phyloP scores from a whole-genome alignment of 106 monocot species.

The Allium sativum region DNA sequence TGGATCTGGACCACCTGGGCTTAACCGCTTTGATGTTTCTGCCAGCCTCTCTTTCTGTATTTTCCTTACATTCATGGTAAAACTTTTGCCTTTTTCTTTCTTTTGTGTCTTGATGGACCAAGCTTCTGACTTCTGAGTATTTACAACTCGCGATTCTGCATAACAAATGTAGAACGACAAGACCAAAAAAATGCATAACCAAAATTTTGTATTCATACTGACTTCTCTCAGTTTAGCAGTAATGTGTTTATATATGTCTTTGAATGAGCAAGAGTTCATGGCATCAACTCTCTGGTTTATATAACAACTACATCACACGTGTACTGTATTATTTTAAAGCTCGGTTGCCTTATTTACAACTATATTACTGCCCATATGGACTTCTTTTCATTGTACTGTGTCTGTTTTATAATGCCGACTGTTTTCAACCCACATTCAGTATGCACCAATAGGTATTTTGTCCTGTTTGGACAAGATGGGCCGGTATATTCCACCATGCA shows the following conservation, averaged over 20 bases:
- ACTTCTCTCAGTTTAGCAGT: background rate
- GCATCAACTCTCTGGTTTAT: constrained; percentile 10
- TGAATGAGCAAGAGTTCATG: constrained; percentile 7
- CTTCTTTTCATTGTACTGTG: background rate
- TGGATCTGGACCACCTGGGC: constrained; percentile 32
- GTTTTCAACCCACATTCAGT: background rate
- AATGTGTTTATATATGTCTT: background rate
- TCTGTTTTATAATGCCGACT: constrained; percentile 1
- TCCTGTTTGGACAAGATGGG: background rate
- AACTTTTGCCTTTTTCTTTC: background rate
- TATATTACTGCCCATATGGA: background rate
- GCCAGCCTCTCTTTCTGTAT: background rate
- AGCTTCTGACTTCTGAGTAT: background rate
- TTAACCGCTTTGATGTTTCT: constrained; percentile 14
- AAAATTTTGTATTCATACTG: background rate
- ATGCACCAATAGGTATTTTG: background rate
- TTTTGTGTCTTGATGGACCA: background rate
- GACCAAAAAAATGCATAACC: constrained; percentile 12
- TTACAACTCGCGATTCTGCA: constrained; percentile 6
- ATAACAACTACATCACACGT: background rate
- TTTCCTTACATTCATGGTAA: background rate
- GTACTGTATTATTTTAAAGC: background rate
- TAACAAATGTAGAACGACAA: constrained; percentile 3
- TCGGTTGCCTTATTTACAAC: background rate
- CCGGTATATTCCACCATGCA: background rate